Percentiles rank a stretch among this genome's conserved stretches.
phyloP scores from a whole-genome alignment of 169 alveolate genomes.

The Plasmodium fragile region DNA sequence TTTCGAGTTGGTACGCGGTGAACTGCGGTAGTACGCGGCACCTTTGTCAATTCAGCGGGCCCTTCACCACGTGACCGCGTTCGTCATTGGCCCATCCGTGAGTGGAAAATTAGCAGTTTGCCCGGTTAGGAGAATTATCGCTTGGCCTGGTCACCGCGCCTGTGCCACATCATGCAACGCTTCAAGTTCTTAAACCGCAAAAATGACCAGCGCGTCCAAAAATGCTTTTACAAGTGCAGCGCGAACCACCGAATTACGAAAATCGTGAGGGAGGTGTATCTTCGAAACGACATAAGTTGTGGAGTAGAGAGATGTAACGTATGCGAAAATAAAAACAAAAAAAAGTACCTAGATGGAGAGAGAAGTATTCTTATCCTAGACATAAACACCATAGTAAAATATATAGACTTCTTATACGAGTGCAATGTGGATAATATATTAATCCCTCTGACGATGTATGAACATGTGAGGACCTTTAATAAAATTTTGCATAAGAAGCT shows the following conservation, averaged over 20 bases:
- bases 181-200: slow-evolving; percentile 31
- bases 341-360: slow-evolving; percentile 57
- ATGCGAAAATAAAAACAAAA: slow-evolving; percentile 60
- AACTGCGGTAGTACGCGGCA: background rate
- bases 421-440: slow-evolving; percentile 60
- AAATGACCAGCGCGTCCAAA: slow-evolving; percentile 69
- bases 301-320: slow-evolving; percentile 68
- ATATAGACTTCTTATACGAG: slow-evolving; percentile 66
- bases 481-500: slow-evolving; percentile 53
- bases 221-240: slow-evolving; percentile 30
- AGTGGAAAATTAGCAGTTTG: background rate
- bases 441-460: slow-evolving; percentile 63
- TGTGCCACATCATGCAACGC: slow-evolving; percentile 9
- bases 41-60: background rate
- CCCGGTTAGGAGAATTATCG: background rate
- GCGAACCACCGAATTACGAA: slow-evolving; percentile 43
- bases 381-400: slow-evolving; percentile 33
- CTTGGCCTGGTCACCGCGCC: background rate
- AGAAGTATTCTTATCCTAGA: slow-evolving; percentile 49
- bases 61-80: background rate
- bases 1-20: background rate
- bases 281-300: slow-evolving; percentile 70
- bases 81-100: background rate
- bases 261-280: slow-evolving; percentile 64
- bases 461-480: slow-evolving; percentile 50